A percentile compares a stretch with the other conserved stretches of the same genome.
These are phyloP conservation scores for Kurtzmaniella quercitrusa DNA, from an alignment of 1,139 yeast genomes.

Conservation along the genomic window DNA sequence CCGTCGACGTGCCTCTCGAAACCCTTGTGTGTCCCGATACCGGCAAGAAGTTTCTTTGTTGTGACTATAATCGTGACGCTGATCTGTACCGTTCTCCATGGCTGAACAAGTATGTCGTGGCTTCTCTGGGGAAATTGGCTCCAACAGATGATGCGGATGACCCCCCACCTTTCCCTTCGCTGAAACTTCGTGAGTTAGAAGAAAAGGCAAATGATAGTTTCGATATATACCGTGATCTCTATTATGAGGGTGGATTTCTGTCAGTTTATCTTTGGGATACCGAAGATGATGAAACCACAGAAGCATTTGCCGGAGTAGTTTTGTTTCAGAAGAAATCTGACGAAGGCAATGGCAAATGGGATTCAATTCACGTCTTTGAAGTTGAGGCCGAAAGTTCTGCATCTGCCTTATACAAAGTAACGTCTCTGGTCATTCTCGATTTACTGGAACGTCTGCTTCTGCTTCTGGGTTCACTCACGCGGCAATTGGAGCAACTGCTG, in stretches of 20 bases:
- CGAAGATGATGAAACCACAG: constrained; percentile 40
- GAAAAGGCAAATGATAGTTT: constrained; percentile 83
- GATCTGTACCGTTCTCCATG: constrained; percentile 92
- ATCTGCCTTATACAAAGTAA: constrained; percentile 64
- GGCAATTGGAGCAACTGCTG: constrained; percentile 62
- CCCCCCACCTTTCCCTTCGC: constrained; percentile 72
- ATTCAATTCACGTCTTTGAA: constrained; percentile 89
- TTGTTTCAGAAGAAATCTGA: constrained; percentile 70
- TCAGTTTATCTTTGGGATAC: constrained; percentile 93
- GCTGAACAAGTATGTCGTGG: constrained; percentile 76
- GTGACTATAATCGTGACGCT: constrained; percentile 95
- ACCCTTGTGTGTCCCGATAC: constrained; percentile 52
- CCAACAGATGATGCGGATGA: constrained; percentile 40
- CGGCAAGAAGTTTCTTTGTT: constrained; percentile 71
- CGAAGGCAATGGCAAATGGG: constrained; percentile 68
- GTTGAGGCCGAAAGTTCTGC: constrained; percentile 47
- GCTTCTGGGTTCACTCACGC: constrained; percentile 79
- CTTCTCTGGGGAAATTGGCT: constrained; percentile 19
- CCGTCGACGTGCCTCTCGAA: constrained; percentile 82
- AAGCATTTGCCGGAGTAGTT: constrained; percentile 85
- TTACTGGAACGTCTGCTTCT: constrained; percentile 45
- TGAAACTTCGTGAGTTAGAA: constrained; percentile 68
- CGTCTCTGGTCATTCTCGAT: constrained; percentile 85
- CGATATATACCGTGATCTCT: constrained; percentile 87
- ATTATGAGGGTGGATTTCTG: constrained; percentile 84